Conservation (phyloP, 306 rosid genomes). For the Benincasa hispida region DNA sequence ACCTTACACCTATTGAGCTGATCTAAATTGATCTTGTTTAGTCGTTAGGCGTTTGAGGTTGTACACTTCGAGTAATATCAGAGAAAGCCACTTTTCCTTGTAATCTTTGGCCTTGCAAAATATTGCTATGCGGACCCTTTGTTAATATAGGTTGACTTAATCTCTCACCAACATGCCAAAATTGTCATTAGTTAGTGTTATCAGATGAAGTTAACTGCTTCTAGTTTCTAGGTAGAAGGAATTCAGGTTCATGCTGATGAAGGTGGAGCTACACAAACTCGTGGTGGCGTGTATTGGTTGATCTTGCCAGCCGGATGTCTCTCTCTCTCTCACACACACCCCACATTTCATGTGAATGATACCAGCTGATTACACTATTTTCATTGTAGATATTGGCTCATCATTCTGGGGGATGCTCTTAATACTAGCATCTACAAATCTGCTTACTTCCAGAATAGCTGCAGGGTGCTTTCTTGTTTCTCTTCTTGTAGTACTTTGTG, state of each 20-base stretch:
- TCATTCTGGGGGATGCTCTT: conserved; percentile 96
- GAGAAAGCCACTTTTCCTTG: background rate
- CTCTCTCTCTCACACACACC: conserved; percentile 4
- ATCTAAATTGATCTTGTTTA: background rate
- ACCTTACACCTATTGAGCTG: background rate
- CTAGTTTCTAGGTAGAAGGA: conserved; percentile 59
- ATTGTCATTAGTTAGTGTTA: background rate
- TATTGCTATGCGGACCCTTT: background rate
- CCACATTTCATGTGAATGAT: background rate
- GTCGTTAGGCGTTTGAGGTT: background rate
- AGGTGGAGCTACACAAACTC: conserved; percentile 75
- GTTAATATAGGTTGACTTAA: background rate
- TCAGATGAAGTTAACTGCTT: background rate
- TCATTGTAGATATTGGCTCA: conserved; percentile 68
- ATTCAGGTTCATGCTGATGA: conserved; percentile 77
- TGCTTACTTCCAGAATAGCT: conserved; percentile 73
- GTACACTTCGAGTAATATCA: background rate
- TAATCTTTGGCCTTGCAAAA: background rate
- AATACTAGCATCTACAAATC: conserved; percentile 78
- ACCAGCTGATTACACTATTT: background rate
- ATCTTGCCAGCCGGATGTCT: conserved; percentile 95
- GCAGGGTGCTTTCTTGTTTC: conserved; percentile 78
- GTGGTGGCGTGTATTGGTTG: conserved; percentile 77
- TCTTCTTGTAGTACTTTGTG: conserved; percentile 63
- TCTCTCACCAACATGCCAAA: background rate